A percentile compares a stretch with the other conserved stretches of the same genome.
Evolutionary conservation across 1,284 basidiomycete species (phyloP).

Genomic region (Cryptococcus deneoformans): DNA sequence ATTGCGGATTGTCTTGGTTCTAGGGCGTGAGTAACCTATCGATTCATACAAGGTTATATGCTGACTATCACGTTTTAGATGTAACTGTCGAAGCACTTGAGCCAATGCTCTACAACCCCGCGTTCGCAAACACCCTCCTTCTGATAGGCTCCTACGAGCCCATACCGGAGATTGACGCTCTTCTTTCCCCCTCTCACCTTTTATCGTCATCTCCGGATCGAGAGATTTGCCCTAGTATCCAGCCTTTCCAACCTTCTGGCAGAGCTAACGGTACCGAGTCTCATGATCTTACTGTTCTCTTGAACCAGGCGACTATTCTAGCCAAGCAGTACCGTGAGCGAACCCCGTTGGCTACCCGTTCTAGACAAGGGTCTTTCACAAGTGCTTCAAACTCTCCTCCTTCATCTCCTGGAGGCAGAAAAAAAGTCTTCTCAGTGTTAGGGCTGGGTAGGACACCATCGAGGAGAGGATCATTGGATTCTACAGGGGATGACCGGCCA

Average conservation of each 20-base stretch:
- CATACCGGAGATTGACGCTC: constrained; percentile 29
- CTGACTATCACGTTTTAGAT: constrained; percentile 13
- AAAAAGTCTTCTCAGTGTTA: constrained; percentile 7
- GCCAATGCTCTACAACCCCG: constrained; percentile 33
- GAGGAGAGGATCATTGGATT: constrained; percentile 14
- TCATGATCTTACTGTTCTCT: constrained; percentile 22
- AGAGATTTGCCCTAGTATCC: constrained; percentile 34
- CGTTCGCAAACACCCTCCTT: constrained; percentile 32
- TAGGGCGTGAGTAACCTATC: constrained; percentile 28
- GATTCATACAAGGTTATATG: neutral
- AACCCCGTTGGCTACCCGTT: neutral
- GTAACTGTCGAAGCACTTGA: constrained; percentile 24
- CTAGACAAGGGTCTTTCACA: constrained; percentile 9
- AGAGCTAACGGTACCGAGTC: constrained; percentile 1
- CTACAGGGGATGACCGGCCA: neutral
- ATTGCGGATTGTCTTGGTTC: constrained; percentile 28
- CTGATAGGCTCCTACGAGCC: constrained; percentile 29
- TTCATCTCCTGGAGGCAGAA: constrained; percentile 6
- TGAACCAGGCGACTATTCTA: constrained; percentile 23
- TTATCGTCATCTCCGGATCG: constrained; percentile 14
- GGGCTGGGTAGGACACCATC: constrained; percentile 6
- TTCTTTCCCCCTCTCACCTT: constrained; percentile 34
- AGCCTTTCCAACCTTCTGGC: constrained; percentile 23
- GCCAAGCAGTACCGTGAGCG: constrained; percentile 23
- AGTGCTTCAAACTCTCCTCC: constrained; percentile 5